Base-by-base conservation (phyloP, 768 basidiomycete genomes). In the Strobilomyces dryophilus region DNA sequence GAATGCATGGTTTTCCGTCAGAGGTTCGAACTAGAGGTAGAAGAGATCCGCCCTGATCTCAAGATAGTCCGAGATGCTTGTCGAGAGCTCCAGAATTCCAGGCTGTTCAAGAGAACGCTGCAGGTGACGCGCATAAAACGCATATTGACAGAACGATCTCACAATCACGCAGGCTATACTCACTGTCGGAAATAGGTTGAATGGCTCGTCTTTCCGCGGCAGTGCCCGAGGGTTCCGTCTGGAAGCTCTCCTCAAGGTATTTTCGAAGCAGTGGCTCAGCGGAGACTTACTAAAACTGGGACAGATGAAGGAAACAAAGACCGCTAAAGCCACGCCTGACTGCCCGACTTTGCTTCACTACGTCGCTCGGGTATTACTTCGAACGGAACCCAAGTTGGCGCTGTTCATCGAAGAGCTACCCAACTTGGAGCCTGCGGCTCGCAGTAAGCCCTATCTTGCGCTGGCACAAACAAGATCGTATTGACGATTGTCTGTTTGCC, bases 291-390 rank as follows among this genome's bases (percentile, higher is more conserved):
- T 34, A 8, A 32, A 17, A 4, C 32, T 12, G 44, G n/a, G 20
- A 31, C 56, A 95, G 93, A 70, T 93, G 71, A 86, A 83, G 63
- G 92, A 94, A 59, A 93, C 86, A 8, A 90, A 82, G 70, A 89
- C 90, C 1, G 82, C 79, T 0, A 85, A 81, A 52, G 80, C 79
- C 0, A 79, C 80, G 0, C 45, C 80, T 0, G 82, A 82, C 8
- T 95, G 91, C 58, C 92, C 93, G 0, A 95, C 92, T 0, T 73
- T 98, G n/a, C 75, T 97, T 12, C 94, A 95, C 66, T 95, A 92
- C 64, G 67, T 95, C n/a, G 91, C 89, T 12, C 79, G 80, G 44
- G 78, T 89, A 7, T 74, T 95, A 15, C 61, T 89, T 52, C 79
- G 84, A 29, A 78, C 77, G 7, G 84, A 94, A 62, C 79, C 87